A percentile compares a stretch with the other conserved stretches of the same genome.
phyloP scores from a whole-genome alignment of 73 alveolate genomes.

The Diophrys appendiculata region DNA sequence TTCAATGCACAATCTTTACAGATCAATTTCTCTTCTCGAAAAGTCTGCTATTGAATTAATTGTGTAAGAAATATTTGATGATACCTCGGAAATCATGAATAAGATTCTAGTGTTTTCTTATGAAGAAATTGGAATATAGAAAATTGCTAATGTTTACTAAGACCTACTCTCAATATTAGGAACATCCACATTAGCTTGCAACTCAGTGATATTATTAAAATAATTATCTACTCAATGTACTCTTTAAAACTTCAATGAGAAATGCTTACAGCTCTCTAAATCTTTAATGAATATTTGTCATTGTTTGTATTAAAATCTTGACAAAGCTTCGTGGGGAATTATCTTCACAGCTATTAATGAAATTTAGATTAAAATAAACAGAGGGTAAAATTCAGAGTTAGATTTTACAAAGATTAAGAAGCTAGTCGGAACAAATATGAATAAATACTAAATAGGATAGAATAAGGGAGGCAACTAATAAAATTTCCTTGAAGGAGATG shows the following conservation, averaged over 20 bases:
- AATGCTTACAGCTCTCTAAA: not conserved
- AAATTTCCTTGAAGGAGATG: not conserved
- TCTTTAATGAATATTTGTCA: not conserved
- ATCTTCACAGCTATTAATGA: not conserved
- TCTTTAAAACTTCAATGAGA: not conserved
- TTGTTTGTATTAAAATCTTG: not conserved
- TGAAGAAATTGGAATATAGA: not conserved
- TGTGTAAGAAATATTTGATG: not conserved
- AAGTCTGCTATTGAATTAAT: not conserved
- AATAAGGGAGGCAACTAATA: not conserved
- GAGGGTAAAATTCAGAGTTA: not conserved
- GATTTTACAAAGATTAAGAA: not conserved
- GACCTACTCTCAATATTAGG: not conserved
- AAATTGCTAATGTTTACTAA: not conserved
- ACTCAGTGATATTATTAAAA: not conserved
- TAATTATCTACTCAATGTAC: not conserved
- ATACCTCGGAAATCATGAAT: not conserved
- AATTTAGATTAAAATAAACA: not conserved
- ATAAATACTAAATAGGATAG: not conserved
- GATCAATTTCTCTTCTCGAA: not conserved
- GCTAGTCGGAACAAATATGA: not conserved
- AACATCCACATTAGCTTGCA: not conserved
- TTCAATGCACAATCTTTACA: not conserved
- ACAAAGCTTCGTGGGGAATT: not conserved
- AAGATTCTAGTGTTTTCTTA: not conserved